Conservation (phyloP, 2,329 filamentous ascomycete genomes). For the Penicillium palitans region DNA sequence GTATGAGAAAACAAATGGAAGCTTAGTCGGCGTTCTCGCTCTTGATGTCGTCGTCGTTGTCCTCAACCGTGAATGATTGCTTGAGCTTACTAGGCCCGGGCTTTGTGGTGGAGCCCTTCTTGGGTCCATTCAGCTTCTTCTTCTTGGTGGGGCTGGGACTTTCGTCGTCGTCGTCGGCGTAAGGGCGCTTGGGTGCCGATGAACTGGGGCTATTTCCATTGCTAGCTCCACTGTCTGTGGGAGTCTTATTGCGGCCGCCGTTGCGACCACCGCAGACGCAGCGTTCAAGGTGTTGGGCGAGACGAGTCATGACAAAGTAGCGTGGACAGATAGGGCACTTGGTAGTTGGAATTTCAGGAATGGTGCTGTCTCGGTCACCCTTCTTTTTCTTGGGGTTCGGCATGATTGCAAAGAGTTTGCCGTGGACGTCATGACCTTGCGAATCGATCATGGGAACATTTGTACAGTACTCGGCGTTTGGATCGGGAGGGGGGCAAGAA, state of each 20-base stretch:
- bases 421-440: conserved; percentile 63
- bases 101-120: conserved; percentile 40
- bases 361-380: conserved; percentile 26
- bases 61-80: conserved; percentile 41
- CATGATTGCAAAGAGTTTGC: conserved; percentile 49
- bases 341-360: conserved; percentile 40
- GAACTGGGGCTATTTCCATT: conserved; percentile 40
- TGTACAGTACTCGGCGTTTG: conserved; percentile 59
- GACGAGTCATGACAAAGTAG: conserved; percentile 60
- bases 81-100: conserved; percentile 45
- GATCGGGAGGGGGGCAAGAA: conserved; percentile 50
- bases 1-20: conserved; percentile 18
- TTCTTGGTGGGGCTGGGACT: conserved; percentile 51
- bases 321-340: conserved; percentile 62
- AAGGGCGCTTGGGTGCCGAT: conserved; percentile 38
- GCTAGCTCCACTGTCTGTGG: conserved; percentile 46
- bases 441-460: conserved; percentile 59
- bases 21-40: conserved; percentile 37
- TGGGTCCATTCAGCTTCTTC: conserved; percentile 47
- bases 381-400: conserved; percentile 51
- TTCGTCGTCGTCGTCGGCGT: conserved; percentile 44
- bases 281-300: conserved; percentile 62
- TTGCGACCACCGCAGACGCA: conserved; percentile 59
- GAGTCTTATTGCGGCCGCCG: conserved; percentile 45
- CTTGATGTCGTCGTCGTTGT: conserved; percentile 38